These are phyloP conservation scores for Exsudoporus floridanus DNA, from an alignment of 1,284 basidiomycete genomes.

Conservation along the genomic window DNA sequence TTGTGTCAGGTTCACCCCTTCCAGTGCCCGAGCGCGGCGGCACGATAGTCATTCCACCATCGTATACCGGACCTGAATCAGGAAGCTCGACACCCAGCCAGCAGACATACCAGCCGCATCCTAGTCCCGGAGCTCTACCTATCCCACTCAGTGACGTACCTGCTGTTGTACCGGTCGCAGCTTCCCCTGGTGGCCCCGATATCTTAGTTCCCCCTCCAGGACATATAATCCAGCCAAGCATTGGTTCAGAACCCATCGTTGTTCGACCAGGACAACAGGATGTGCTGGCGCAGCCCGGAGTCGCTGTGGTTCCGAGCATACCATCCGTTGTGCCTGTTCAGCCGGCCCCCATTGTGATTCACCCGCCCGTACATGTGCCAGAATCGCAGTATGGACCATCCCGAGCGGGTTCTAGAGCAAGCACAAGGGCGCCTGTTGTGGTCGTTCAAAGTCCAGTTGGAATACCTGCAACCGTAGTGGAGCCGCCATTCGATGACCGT, in stretches of 20 bases:
- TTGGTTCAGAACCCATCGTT: conserved; percentile 9
- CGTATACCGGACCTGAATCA: conserved; percentile 15
- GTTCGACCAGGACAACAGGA: conserved; percentile 5
- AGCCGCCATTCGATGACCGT: conserved; percentile 11
- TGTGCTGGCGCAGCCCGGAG: not conserved
- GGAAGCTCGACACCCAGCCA: conserved; percentile 30
- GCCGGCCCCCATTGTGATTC: conserved; percentile 21
- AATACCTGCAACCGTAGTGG: conserved; percentile 14
- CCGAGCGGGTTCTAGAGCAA: conserved; percentile 19
- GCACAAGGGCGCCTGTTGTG: conserved; percentile 16
- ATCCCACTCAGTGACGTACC: conserved; percentile 14
- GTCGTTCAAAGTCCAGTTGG: conserved; percentile 17
- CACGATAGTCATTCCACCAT: conserved; percentile 17
- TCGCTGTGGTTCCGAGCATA: conserved; percentile 11
- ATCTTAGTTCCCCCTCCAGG: conserved; percentile 25
- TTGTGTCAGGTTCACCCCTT: conserved; percentile 18
- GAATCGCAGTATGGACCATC: conserved; percentile 13
- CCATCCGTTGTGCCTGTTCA: conserved; percentile 3
- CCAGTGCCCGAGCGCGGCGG: conserved; percentile 23
- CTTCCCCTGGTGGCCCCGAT: conserved; percentile 7
- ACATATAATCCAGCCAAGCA: conserved; percentile 12
- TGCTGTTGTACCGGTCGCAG: conserved; percentile 17
- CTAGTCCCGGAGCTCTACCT: conserved; percentile 16
- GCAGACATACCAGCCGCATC: conserved; percentile 17
- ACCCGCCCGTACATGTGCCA: conserved; percentile 11